phyloP scores from a whole-genome alignment of 352 stramenopile species.

The Pythium sukuiense region DNA sequence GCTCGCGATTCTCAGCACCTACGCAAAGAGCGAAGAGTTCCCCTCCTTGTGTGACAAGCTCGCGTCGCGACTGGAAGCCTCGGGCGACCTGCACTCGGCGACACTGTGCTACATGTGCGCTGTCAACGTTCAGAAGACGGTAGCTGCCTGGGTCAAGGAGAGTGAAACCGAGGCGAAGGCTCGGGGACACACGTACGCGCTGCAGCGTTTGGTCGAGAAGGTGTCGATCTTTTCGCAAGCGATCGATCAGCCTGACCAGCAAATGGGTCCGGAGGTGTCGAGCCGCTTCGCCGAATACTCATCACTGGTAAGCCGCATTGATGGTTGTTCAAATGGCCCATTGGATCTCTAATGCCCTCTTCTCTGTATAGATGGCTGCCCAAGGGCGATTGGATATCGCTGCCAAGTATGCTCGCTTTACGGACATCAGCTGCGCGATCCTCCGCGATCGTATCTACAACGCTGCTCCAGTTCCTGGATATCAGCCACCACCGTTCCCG shows the following conservation, averaged over 20 bases:
- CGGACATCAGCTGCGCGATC: conserved; percentile 74
- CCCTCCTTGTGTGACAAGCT: conserved; percentile 94
- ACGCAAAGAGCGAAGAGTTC: conserved; percentile 97
- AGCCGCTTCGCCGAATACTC: conserved; percentile 93
- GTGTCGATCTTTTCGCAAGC: conserved; percentile 93
- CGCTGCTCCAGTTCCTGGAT: conserved; percentile 68
- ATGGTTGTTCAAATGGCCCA: conserved; percentile 4
- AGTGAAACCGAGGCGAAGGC: conserved; percentile 74
- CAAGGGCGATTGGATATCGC: conserved; percentile 92
- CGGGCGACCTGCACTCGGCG: conserved; percentile 89
- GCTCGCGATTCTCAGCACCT: conserved; percentile 97
- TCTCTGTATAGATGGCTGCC: conserved; percentile 75
- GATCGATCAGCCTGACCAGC: conserved; percentile 80
- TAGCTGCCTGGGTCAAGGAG: conserved; percentile 90
- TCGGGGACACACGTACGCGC: conserved; percentile 68
- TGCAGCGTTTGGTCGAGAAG: conserved; percentile 97
- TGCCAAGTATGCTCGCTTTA: conserved; percentile 90
- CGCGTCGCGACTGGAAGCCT: conserved; percentile 88
- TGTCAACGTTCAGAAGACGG: conserved; percentile 88
- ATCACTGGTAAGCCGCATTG: conserved; percentile 45
- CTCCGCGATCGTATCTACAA: conserved; percentile 89
- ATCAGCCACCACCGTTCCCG: conserved; percentile 81
- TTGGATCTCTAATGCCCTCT: neutral
- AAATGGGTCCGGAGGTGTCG: conserved; percentile 86
- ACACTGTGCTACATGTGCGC: conserved; percentile 98